phyloP scores from a whole-genome alignment of 202 grass and related monocot genomes.

The Eragrostis tef region DNA sequence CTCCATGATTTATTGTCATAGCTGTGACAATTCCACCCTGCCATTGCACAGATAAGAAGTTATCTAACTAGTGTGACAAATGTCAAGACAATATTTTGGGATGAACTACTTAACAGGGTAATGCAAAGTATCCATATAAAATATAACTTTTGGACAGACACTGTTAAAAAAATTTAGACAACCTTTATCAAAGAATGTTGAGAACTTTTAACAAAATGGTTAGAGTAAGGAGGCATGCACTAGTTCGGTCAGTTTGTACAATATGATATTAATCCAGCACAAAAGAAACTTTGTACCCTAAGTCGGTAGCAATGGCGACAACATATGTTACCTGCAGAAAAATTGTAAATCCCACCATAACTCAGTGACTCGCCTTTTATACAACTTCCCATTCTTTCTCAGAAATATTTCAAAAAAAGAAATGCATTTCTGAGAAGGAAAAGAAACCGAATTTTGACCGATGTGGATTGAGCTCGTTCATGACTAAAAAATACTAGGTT shows the following conservation, averaged over 20 bases:
- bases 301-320: too few species aligned
- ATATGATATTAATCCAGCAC: not conserved
- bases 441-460: conserved; percentile 4
- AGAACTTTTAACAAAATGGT: not conserved
- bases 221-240: not conserved
- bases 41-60: conserved; percentile 39
- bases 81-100: conserved; percentile 1
- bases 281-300: not conserved
- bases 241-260: conserved; percentile 2
- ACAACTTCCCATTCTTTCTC: not conserved
- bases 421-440: not conserved
- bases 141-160: not conserved
- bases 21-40: conserved; percentile 87
- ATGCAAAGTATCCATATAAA: not conserved
- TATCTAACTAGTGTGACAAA: conserved; percentile 17
- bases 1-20: conserved; percentile 91
- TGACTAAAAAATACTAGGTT: not conserved
- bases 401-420: not conserved
- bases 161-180: not conserved
- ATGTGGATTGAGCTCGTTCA: not conserved
- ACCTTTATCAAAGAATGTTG: too few species aligned
- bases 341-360: too few species aligned
- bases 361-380: not conserved
- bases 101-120: not conserved
- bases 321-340: conserved; percentile 1